phyloP scores from a whole-genome alignment of 495 filamentous ascomycete species.

The Penicillium pancosmium region DNA sequence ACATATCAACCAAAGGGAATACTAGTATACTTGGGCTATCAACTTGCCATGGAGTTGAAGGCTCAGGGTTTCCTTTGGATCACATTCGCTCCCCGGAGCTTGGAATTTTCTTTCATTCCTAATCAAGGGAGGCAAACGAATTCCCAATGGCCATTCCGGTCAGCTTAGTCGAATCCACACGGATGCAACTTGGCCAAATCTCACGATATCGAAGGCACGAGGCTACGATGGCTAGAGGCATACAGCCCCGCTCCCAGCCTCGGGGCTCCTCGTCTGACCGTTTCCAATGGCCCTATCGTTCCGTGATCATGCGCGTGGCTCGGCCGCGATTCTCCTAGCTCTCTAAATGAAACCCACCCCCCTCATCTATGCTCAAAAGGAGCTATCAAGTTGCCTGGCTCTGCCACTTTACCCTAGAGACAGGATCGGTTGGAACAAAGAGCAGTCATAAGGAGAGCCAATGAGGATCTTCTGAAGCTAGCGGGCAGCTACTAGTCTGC shows the following conservation, averaged over 20 bases:
- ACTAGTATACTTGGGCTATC: no score
- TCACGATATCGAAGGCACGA: background rate
- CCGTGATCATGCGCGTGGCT: background rate
- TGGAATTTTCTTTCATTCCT: no score
- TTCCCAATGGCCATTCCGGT: background rate
- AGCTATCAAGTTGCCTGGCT: background rate
- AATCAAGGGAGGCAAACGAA: no score
- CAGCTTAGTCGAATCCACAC: background rate
- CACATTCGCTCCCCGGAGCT: no score
- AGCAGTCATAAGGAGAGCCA: background rate
- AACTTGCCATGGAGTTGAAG: no score
- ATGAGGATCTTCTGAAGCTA: background rate
- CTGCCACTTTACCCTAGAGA: background rate
- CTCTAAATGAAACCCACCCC: background rate
- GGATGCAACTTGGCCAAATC: background rate
- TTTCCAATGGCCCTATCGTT: background rate
- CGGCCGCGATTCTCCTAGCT: background rate
- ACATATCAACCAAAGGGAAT: no score
- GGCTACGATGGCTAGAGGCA: background rate
- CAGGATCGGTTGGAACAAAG: background rate
- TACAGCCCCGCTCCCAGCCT: background rate
- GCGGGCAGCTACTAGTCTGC: background rate
- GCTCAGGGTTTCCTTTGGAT: no score
- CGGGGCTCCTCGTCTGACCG: background rate
- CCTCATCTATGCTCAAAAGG: background rate